These are phyloP conservation scores for Metschnikowia vanudenii DNA, from an alignment of 805 yeast species.

Conservation along the genomic window DNA sequence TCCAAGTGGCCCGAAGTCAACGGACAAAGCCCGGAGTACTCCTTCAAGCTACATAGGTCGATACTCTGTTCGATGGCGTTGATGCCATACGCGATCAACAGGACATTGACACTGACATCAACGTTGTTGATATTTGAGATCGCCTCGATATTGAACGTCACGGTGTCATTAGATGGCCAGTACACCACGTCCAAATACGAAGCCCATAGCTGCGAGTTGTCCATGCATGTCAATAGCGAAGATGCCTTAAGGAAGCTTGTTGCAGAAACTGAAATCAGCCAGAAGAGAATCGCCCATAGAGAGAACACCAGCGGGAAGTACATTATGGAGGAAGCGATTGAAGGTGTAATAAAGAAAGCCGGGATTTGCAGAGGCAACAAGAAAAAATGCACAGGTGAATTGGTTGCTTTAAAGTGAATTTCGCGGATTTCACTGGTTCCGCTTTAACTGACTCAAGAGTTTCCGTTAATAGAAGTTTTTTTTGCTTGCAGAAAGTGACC, in stretches of 20 bases:
- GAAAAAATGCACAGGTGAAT: too few species aligned
- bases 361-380: too few species aligned
- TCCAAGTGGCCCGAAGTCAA: slow-evolving; percentile 84
- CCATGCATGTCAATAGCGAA: slow-evolving; percentile 90
- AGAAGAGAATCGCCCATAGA: slow-evolving; percentile 5
- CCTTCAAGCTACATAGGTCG: slow-evolving; percentile 59
- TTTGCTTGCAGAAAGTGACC: too few species aligned
- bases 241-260: slow-evolving; percentile 44
- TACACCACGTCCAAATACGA: slow-evolving; percentile 74
- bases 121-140: slow-evolving; percentile 69
- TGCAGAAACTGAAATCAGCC: slow-evolving; percentile 18
- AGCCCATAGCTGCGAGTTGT: slow-evolving; percentile 81
- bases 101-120: slow-evolving; percentile 62
- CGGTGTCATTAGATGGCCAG: slow-evolving; percentile 63
- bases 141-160: slow-evolving; percentile 69
- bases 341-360: too few species aligned
- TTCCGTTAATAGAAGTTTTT: too few species aligned
- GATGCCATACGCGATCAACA: slow-evolving; percentile 79
- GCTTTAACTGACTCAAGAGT: too few species aligned
- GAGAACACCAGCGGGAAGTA: slow-evolving; percentile 1
- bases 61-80: slow-evolving; percentile 54
- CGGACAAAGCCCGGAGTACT: slow-evolving; percentile 62
- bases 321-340: background rate
- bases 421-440: background rate
- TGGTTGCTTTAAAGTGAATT: background rate